These are phyloP conservation scores for Lipomyces orientalis DNA, from an alignment of 805 yeast species.

Conservation along the genomic window DNA sequence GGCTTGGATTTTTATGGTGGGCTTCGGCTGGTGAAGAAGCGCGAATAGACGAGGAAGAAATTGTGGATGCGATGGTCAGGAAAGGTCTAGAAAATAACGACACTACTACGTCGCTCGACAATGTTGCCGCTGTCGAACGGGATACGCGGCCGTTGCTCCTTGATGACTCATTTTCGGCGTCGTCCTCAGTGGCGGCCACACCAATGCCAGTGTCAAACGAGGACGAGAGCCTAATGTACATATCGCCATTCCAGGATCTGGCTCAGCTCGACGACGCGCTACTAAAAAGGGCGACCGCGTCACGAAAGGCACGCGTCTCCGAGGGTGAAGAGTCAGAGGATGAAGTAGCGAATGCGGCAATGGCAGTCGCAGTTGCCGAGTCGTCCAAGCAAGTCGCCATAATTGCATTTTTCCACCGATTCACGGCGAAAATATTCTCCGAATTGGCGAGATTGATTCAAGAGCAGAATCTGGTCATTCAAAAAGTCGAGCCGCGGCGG, in stretches of 20 bases:
- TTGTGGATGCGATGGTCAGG: slow-evolving; percentile 47
- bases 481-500: slow-evolving; percentile 23
- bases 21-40: slow-evolving; percentile 78
- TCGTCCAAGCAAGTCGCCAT: slow-evolving; percentile 38
- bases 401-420: slow-evolving; percentile 39
- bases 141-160: slow-evolving; percentile 41
- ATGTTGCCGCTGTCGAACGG: slow-evolving; percentile 21
- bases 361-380: slow-evolving; percentile 22
- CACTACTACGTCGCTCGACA: slow-evolving; percentile 30
- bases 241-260: slow-evolving; percentile 34
- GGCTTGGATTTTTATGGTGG: slow-evolving; percentile 84
- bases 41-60: slow-evolving; percentile 49
- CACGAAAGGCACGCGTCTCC: background rate
- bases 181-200: slow-evolving; percentile 34
- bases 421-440: slow-evolving; percentile 37
- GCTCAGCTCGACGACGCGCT: slow-evolving; percentile 28
- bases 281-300: slow-evolving; percentile 19
- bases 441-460: slow-evolving; percentile 28
- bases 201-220: slow-evolving; percentile 33
- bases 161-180: slow-evolving; percentile 35
- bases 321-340: slow-evolving; percentile 19
- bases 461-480: slow-evolving; percentile 28
- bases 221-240: slow-evolving; percentile 28
- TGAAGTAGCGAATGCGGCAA: slow-evolving; percentile 10
- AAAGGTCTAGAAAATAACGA: slow-evolving; percentile 24